Evolutionary conservation across 2,329 filamentous ascomycete species (phyloP), one percentile per base, ranked within the genome.

Genomic region (Cladophialophora immunda): DNA sequence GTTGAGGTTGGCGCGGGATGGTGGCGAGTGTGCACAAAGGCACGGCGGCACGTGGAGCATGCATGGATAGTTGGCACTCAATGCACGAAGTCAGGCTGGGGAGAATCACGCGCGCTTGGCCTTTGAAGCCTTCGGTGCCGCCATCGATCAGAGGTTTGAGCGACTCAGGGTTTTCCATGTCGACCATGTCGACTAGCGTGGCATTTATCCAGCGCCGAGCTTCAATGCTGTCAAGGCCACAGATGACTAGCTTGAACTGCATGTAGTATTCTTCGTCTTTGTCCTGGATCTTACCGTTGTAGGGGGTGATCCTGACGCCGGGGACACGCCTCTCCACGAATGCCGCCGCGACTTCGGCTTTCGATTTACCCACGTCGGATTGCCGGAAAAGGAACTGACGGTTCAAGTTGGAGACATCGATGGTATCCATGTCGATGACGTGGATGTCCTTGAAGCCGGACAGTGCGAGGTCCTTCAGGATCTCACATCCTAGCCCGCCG

Each of bases 391-490:
- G 88, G 76, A 99, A 99, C 75, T 99, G 95, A 50, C 95, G 91
- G 80, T 99, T 99, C 25, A 99, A 86, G 78, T 99, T 99, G 58
- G 94, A 97, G 68, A 99, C 94, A 76, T 99, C 95, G 78, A 99
- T 99, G 1, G 94, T 99, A 79, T 99, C 92, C 95, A 99, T 99
- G 81, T 99, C 95, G 74, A 99, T 98, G 66, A 99, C 95, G 82
- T 99, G 93, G 72, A 99, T 97, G 75, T 97, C 89, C 79, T 92
- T 96, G 83, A 99, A 99, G 30, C 94, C 93, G 1, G 94, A 97
- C 60, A 99, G 86, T 50, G 95, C 95, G 36, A 99, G 86, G 75
- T 99, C 93, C 83, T 99, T 99, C 60, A 99, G 83, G 53, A 99
- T 97, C 78, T 99, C 95, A 75, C 95, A 99, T 71, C 95, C 95